Conservation (phyloP, 352 stramenopile genomes). For the Globisporangium sylvaticum region DNA sequence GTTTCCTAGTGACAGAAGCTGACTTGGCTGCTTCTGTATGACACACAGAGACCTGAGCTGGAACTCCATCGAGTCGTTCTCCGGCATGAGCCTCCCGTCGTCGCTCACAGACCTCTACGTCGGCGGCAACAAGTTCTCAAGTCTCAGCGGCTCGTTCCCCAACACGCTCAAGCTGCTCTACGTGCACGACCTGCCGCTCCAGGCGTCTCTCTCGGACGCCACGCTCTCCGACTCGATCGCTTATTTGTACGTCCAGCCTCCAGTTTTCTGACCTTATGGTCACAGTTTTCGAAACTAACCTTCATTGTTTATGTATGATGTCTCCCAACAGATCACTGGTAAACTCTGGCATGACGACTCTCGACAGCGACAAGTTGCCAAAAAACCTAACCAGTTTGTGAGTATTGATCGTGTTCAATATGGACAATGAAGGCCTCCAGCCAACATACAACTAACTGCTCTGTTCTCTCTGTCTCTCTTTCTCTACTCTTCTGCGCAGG, state of each 20-base stretch:
- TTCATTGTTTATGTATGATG: background rate
- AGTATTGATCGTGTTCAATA: conserved; percentile 3
- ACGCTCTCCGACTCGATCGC: conserved; percentile 42
- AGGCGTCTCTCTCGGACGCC: conserved; percentile 31
- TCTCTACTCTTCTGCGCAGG: conserved; percentile 15
- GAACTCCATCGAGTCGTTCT: conserved; percentile 58
- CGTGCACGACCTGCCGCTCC: conserved; percentile 56
- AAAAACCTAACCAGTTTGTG: conserved; percentile 49
- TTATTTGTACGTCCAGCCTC: conserved; percentile 23
- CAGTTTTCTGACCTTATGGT: background rate
- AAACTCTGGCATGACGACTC: conserved; percentile 34
- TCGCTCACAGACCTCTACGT: conserved; percentile 53
- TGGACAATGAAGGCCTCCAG: too few species aligned
- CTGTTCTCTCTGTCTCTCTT: background rate
- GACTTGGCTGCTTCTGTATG: background rate
- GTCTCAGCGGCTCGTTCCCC: conserved; percentile 45
- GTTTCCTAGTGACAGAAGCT: background rate
- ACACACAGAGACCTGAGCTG: conserved; percentile 47
- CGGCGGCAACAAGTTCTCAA: conserved; percentile 63
- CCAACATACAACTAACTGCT: background rate
- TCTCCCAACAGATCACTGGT: conserved; percentile 29
- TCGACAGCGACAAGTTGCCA: conserved; percentile 42
- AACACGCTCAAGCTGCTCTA: conserved; percentile 59
- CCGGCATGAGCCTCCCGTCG: conserved; percentile 47
- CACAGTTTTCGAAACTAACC: background rate